Evolutionary conservation across 139 green algal genomes (phyloP).

Genomic region (Ettlia oleoabundans): DNA sequence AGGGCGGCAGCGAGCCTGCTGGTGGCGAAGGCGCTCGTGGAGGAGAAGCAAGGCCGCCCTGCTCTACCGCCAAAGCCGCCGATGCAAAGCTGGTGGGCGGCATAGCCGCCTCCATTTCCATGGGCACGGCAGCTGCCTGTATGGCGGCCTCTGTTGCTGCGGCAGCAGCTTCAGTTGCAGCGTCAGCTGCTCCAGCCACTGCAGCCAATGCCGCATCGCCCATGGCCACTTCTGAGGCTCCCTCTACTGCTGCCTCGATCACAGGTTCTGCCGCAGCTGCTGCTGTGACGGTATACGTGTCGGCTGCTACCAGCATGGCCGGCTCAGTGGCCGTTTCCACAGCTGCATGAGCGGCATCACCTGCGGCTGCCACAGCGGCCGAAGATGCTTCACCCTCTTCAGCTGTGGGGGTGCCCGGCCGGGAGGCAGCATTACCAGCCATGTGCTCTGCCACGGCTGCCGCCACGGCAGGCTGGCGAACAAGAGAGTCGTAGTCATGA

Average conservation of each 20-base stretch:
- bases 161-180: background rate
- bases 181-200: too few species aligned
- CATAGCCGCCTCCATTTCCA: background rate
- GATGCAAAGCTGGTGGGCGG: background rate
- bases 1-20: conserved; percentile 12
- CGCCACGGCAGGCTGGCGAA: conserved; percentile 20
- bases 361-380: too few species aligned
- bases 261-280: too few species aligned
- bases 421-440: conserved; percentile 20
- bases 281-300: too few species aligned
- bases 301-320: too few species aligned
- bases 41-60: background rate
- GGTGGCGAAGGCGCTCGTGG: background rate
- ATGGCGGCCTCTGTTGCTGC: background rate
- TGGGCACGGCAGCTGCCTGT: background rate
- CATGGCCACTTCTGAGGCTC: too few species aligned
- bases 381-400: background rate
- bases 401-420: background rate
- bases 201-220: too few species aligned
- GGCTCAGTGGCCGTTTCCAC: background rate
- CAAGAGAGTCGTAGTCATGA: conserved; percentile 20
- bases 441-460: conserved; percentile 22
- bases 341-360: background rate
- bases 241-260: too few species aligned
- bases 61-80: background rate